phyloP scores from a whole-genome alignment of 2,329 filamentous ascomycete genomes.

The Botryotinia calthae region DNA sequence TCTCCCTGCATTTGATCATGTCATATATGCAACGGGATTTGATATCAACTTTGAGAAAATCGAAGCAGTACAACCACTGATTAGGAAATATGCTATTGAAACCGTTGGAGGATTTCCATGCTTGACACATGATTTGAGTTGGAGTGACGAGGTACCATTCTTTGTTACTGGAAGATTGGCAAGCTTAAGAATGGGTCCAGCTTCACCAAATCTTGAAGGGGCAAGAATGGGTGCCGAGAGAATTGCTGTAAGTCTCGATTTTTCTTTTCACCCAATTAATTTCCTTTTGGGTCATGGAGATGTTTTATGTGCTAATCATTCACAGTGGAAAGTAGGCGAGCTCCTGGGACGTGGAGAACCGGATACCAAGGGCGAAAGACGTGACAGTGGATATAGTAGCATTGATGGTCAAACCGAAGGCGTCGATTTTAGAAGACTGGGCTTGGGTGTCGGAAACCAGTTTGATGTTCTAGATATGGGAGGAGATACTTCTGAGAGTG shows the following conservation, averaged over 20 bases:
- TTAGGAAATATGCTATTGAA: slow-evolving; percentile 58
- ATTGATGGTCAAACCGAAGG: slow-evolving; percentile 14
- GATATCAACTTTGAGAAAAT: slow-evolving; percentile 60
- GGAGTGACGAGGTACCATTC: slow-evolving; percentile 68
- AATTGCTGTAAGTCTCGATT: slow-evolving; percentile 35
- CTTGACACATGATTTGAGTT: slow-evolving; percentile 73
- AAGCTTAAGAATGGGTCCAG: slow-evolving; percentile 66
- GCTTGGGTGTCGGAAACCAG: slow-evolving; percentile 32
- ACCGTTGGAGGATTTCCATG: slow-evolving; percentile 67
- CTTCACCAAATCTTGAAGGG: slow-evolving; percentile 70
- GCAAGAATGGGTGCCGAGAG: slow-evolving; percentile 71
- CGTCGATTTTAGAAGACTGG: slow-evolving; percentile 31
- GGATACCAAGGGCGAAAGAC: background rate
- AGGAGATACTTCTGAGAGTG: background rate
- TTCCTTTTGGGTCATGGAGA: background rate
- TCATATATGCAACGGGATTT: slow-evolving; percentile 62
- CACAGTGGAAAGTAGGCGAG: slow-evolving; percentile 29
- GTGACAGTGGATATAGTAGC: slow-evolving; percentile 26
- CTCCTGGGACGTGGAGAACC: slow-evolving; percentile 20
- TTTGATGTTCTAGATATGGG: slow-evolving; percentile 25
- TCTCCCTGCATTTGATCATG: slow-evolving; percentile 46
- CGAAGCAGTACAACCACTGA: slow-evolving; percentile 59
- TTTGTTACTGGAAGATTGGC: slow-evolving; percentile 70
- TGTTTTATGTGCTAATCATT: background rate
- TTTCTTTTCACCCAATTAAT: background rate